Base-by-base conservation (phyloP, 352 stramenopile species). In the Globisporangium mamillatum region DNA sequence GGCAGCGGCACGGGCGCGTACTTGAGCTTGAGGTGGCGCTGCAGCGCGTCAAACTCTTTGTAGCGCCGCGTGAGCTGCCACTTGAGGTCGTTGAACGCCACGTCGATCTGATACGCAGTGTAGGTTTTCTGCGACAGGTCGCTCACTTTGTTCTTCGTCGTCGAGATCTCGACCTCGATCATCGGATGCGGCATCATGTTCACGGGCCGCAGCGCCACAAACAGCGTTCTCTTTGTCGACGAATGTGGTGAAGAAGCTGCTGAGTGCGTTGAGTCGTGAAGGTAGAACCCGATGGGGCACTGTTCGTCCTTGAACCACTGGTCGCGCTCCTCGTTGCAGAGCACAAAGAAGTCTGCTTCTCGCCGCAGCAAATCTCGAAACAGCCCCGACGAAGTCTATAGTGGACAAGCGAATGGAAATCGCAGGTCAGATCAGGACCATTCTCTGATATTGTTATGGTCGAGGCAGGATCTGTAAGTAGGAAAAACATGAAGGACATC, bases 111-210 rank as follows among this genome's bases (percentile, higher is more conserved):
- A 70, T 95, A 95, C 36, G 71, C 71, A 0, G 86, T 94, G 67
- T 90, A 94, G 29, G 74, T 69, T 9, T 81, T 80, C 58, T 91
- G 81, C 3, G 86, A 91, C 0, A 95, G 70, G 64, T 95, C 87
- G 65, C 87, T 95, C 25, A 92, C 71, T 72, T 89, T 92, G 68
- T 76, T 92, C 64, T 88, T 88, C n/a, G 81, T 90, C n/a, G 69
- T 63, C 0, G 79, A 70, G 54, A 95, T 92, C 1, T 66, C 66
- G 18, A 95, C 61, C 52, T 89, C 63, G 25, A 93, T 73, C 24
- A 75, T 86, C 20, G 87, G 84, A 14, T 83, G 78, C 4, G 87
- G 87, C 82, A 93, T 91, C 46, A 66, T 61, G 62, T 86, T 84
- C 20, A 84, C 63, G 5, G 75, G 70, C 1, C 71, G 62, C n/a